A percentile compares a stretch with the other conserved stretches of the same genome.
Evolutionary conservation across 1,284 basidiomycete genomes (phyloP).

Genomic region (Coriolopsis trogii): DNA sequence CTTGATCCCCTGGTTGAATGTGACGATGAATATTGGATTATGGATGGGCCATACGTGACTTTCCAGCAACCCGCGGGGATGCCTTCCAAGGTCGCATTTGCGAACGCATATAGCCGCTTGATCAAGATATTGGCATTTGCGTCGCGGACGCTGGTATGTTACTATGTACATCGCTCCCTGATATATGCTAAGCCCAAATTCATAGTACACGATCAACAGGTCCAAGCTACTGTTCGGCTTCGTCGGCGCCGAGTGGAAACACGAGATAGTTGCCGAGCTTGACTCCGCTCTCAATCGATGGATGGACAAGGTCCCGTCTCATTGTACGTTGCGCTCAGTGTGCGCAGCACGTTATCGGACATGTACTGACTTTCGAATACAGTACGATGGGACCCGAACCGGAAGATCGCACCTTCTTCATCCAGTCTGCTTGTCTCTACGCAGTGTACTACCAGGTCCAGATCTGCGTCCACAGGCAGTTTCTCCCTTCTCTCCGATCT

Average conservation of each 20-base stretch:
- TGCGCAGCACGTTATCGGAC: too few relatives aligned
- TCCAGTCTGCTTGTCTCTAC: constrained; percentile 57
- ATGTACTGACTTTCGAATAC: neutral
- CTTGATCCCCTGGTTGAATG: constrained; percentile 59
- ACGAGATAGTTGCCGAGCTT: constrained; percentile 57
- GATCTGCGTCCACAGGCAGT: constrained; percentile 63
- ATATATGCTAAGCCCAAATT: neutral
- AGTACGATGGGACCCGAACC: constrained; percentile 62
- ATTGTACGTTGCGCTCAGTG: too few relatives aligned
- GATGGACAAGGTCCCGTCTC: constrained; percentile 60
- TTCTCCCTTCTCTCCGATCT: constrained; percentile 49
- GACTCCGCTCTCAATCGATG: constrained; percentile 65
- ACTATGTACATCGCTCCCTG: neutral
- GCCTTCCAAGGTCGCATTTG: constrained; percentile 46
- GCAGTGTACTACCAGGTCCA: constrained; percentile 57
- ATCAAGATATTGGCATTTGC: constrained; percentile 57
- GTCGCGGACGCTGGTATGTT: constrained; percentile 52
- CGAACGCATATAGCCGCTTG: constrained; percentile 52
- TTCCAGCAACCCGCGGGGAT: constrained; percentile 50
- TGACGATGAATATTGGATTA: constrained; percentile 68
- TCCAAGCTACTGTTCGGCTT: constrained; percentile 46
- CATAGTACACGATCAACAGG: constrained; percentile 62
- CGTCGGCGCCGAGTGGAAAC: constrained; percentile 52
- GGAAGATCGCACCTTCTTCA: constrained; percentile 47
- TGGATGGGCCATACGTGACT: constrained; percentile 41